Conservation (phyloP, 2,329 filamentous ascomycete species). For the Paraconiothyrium sp. region DNA sequence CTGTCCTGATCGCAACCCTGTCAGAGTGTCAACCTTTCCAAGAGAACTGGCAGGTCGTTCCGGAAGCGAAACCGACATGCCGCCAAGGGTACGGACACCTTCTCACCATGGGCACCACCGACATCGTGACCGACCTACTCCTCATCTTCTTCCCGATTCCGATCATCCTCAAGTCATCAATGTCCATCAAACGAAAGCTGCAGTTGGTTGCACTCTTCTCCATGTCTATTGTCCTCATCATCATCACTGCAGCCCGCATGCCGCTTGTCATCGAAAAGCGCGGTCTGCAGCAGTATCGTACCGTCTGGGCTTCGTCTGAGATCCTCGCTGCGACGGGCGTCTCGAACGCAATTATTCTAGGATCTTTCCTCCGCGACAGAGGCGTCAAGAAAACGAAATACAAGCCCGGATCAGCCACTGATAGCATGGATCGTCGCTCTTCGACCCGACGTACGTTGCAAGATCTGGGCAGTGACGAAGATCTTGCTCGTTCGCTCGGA, state of each 20-base stretch:
- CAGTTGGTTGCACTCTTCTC: conserved; percentile 84
- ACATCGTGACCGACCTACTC: conserved; percentile 87
- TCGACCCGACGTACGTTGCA: conserved; percentile 70
- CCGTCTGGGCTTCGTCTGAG: conserved; percentile 88
- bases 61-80: conserved; percentile 86
- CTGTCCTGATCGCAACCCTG: conserved; percentile 81
- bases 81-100: conserved; percentile 88
- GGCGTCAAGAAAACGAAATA: conserved; percentile 89
- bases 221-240: conserved; percentile 81
- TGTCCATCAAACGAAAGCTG: conserved; percentile 79
- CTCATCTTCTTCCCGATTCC: conserved; percentile 90
- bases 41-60: conserved; percentile 67
- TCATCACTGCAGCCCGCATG: conserved; percentile 82
- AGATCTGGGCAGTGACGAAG: conserved; percentile 89
- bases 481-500: conserved; percentile 83
- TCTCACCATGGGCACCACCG: conserved; percentile 87
- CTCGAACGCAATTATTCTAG: conserved; percentile 88
- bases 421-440: conserved; percentile 64
- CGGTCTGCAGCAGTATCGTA: conserved; percentile 85
- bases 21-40: conserved; percentile 76
- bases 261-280: conserved; percentile 75
- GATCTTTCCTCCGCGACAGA: conserved; percentile 89
- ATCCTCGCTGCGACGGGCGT: conserved; percentile 87
- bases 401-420: conserved; percentile 64
- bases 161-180: conserved; percentile 81